phyloP scores from a whole-genome alignment of 495 filamentous ascomycete genomes.

The Parmelia sp. region DNA sequence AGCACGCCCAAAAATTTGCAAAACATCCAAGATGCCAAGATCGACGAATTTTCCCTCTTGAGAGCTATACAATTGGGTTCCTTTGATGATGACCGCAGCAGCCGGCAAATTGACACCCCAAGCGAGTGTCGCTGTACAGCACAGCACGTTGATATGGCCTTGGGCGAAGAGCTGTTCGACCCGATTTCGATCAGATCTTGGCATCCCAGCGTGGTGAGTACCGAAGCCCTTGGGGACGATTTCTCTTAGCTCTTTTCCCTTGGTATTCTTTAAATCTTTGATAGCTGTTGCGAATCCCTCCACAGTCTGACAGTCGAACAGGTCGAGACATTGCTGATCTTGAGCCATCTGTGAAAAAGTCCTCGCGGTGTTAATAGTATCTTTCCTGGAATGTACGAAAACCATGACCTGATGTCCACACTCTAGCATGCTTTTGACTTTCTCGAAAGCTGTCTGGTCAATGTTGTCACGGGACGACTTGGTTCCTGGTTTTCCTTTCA shows the following conservation, averaged over 20 bases:
- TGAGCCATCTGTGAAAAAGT: slow-evolving; percentile 79
- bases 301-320: slow-evolving; percentile 67
- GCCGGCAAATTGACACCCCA: slow-evolving; percentile 99
- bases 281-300: slow-evolving; percentile 64
- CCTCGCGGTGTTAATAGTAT: slow-evolving; percentile 82
- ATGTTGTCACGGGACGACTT: slow-evolving; percentile 80
- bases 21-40: slow-evolving; percentile 90
- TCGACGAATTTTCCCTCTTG: slow-evolving; percentile 96
- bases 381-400: slow-evolving; percentile 94
- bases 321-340: slow-evolving; percentile 65
- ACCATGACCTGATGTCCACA: slow-evolving; percentile 94
- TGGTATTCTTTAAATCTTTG: slow-evolving; percentile 74
- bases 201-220: slow-evolving; percentile 94
- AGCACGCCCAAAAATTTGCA: slow-evolving; percentile 98
- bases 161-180: slow-evolving; percentile 86
- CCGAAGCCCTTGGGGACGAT: slow-evolving; percentile 85
- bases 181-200: slow-evolving; percentile 83
- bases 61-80: slow-evolving; percentile 92
- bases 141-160: slow-evolving; percentile 88
- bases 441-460: slow-evolving; percentile 79
- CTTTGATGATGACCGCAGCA: slow-evolving; percentile 95
- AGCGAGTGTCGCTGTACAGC: slow-evolving; percentile 94
- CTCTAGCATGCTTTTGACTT: slow-evolving; percentile 88
- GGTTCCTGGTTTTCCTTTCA: slow-evolving; percentile 80
- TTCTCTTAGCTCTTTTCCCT: slow-evolving; percentile 78